These are phyloP conservation scores for Tetrahymena thermophila DNA, from an alignment of 73 alveolate genomes.

Conservation along the genomic window DNA sequence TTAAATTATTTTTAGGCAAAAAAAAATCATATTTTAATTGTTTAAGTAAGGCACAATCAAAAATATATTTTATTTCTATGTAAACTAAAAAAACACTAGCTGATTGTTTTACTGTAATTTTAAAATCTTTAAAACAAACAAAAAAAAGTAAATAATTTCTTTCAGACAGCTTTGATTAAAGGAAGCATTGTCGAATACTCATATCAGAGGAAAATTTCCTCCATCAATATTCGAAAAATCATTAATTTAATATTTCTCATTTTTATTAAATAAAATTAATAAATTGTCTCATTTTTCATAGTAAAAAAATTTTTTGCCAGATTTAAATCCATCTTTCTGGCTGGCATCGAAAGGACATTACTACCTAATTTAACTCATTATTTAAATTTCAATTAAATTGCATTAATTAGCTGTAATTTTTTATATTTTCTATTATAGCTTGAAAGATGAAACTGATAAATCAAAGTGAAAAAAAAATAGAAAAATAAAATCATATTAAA, in stretches of 20 bases:
- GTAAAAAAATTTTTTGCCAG: no score
- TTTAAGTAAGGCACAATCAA: background rate
- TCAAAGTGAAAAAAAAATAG: background rate
- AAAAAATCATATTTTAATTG: no score
- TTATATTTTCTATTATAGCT: background rate
- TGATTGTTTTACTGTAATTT: background rate
- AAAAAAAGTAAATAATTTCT: no score
- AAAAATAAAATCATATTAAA: background rate
- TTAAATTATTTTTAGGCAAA: no score
- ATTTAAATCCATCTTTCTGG: background rate
- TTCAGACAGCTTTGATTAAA: no score
- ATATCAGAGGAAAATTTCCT: background rate
- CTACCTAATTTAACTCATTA: background rate
- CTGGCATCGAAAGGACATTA: background rate
- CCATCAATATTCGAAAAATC: background rate
- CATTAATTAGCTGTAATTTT: background rate
- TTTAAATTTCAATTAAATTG: background rate
- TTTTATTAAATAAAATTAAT: no score
- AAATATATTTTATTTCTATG: background rate
- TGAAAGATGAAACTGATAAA: background rate
- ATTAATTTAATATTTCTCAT: background rate
- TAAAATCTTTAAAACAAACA: background rate
- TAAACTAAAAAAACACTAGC: no score
- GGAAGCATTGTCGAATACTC: background rate
- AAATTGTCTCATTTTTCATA: background rate